These are phyloP conservation scores for Saccharomycopsis synnaedendra DNA, from an alignment of 805 yeast species.

Conservation along the genomic window DNA sequence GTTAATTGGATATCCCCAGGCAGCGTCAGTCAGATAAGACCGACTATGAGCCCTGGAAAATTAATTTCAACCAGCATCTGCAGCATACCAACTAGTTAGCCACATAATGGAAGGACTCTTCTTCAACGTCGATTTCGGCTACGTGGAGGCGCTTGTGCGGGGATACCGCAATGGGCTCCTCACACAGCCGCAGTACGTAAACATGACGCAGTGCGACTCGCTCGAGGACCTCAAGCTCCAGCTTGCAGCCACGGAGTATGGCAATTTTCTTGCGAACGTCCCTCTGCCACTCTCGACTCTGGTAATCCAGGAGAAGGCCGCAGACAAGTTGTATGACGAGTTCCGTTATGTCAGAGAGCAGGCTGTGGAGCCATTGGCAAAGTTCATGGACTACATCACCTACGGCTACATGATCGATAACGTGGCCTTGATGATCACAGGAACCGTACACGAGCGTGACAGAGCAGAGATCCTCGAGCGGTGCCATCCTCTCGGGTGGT, in stretches of 20 bases:
- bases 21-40: no score
- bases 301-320: constrained; percentile 70
- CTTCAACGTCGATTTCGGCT: constrained; percentile 86
- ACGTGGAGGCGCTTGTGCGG: constrained; percentile 87
- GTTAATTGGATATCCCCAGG: no score
- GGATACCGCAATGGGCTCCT: constrained; percentile 85
- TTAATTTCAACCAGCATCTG: no score
- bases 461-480: constrained; percentile 76
- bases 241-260: constrained; percentile 92
- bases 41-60: no score
- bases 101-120: constrained; percentile 77
- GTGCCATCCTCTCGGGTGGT: constrained; percentile 98
- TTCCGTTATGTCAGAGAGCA: constrained; percentile 79
- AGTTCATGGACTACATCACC: constrained; percentile 84
- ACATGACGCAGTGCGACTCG: constrained; percentile 91
- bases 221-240: constrained; percentile 91
- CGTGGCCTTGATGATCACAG: constrained; percentile 90
- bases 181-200: constrained; percentile 70
- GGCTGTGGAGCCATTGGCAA: constrained; percentile 66
- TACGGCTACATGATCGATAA: constrained; percentile 98
- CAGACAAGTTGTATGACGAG: constrained; percentile 65
- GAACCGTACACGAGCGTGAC: constrained; percentile 92
- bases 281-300: constrained; percentile 79
- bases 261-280: constrained; percentile 74
- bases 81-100: no score